Evolutionary conservation across 148 eudicot species (phyloP), one percentile per base, ranked within the genome.

Genomic region (Bassia scoparia): DNA sequence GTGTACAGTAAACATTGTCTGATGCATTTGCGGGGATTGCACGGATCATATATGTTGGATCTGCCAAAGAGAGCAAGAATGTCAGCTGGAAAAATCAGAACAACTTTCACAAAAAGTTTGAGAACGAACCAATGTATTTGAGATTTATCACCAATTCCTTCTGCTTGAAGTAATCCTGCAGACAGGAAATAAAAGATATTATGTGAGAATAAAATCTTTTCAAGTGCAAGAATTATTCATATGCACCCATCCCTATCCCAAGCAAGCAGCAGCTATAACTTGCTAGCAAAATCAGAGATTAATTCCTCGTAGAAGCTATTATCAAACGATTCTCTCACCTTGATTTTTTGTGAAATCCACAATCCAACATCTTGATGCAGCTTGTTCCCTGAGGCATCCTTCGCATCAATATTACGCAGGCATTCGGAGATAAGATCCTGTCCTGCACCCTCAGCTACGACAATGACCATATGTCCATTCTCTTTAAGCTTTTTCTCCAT

Each of bases 301-400:
- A 59, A 10, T 5, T 63, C 66, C 56, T 26, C 56, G 69, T 3
- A 26, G 26, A 38, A 56, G 56, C 15, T 18, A 35, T 17, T 30
- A 18, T 20, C 27, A 50, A 24, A 4, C 37, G 37, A n/a, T 24
- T n/a, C n/a, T n/a, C 76, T 35, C 63, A 83, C 86, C 83, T 81
- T 86, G 48, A 86, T 83, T 66, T 76, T 86, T 7, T 81, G 76
- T 23, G 88, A 83, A 48, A 85, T 70, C 86, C 86, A 85, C 59
- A 76, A 56, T 7, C 88, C 88, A 52, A 83, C 71, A 79, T 85
- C 88, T 74, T 76, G 86, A 23, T 73, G 84, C 61, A 78, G 72
- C 77, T 81, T 78, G 67, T 85, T 86, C 34, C 88, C 84, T 0
- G 88, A 86, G 73, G 86, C 83, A 79, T 83, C 88, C 67, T 71